Evolutionary conservation across 768 basidiomycete species (phyloP).

Genomic region (Myochromella boudieri): DNA sequence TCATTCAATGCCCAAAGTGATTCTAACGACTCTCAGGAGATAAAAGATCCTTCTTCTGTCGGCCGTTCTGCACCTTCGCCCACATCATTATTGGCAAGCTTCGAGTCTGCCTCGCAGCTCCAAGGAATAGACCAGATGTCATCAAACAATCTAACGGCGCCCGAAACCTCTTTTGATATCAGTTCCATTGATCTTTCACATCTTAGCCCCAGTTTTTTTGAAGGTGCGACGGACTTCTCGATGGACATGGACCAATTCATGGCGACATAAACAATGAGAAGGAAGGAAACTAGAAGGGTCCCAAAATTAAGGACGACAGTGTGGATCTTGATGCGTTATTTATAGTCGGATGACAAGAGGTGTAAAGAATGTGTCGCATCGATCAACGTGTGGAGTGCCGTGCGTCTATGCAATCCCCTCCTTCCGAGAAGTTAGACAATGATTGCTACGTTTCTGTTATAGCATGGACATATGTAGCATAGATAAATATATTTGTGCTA

Average conservation of each 20-base stretch:
- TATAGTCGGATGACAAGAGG: too few relatives aligned
- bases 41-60: slow-evolving; percentile 13
- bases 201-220: slow-evolving; percentile 44
- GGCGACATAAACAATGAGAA: slow-evolving; percentile 32
- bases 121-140: slow-evolving; percentile 22
- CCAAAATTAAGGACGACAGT: too few relatives aligned
- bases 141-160: slow-evolving; percentile 17
- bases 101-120: slow-evolving; percentile 33
- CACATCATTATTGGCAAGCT: slow-evolving; percentile 41
- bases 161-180: slow-evolving; percentile 45
- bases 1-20: slow-evolving; percentile 24
- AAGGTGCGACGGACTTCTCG: slow-evolving; percentile 32
- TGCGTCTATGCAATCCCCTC: not conserved
- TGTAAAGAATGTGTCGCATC: too few relatives aligned
- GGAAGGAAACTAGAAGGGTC: slow-evolving; percentile 15
- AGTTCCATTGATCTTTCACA: slow-evolving; percentile 45
- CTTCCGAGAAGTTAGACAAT: not conserved
- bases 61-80: slow-evolving; percentile 36
- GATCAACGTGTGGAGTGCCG: not conserved
- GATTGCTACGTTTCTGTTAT: not conserved
- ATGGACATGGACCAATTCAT: slow-evolving; percentile 60
- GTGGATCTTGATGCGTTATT: too few relatives aligned
- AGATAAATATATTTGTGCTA: too few relatives aligned
- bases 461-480: not conserved
- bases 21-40: slow-evolving; percentile 11